Evolutionary conservation across 108 stramenopile species (phyloP).

Genomic region (Cyclotella atomus): DNA sequence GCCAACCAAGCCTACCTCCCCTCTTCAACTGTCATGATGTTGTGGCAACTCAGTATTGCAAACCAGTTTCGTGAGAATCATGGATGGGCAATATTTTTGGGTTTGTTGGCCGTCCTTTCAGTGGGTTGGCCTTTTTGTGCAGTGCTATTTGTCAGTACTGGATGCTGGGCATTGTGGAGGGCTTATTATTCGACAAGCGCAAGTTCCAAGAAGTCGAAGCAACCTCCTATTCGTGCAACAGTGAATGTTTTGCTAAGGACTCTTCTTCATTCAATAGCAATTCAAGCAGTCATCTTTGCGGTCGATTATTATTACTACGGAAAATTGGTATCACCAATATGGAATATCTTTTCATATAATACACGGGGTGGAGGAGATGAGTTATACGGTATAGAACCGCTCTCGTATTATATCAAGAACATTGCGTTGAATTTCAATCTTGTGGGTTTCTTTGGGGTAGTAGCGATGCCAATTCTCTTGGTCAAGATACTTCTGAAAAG

Average conservation of each 20-base stretch:
- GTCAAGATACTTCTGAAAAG: background rate
- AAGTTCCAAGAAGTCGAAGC: background rate
- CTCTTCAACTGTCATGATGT: constrained; percentile 68
- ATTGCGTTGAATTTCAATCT: constrained; percentile 90
- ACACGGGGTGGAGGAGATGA: constrained; percentile 88
- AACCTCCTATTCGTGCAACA: background rate
- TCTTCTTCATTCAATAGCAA: constrained; percentile 34
- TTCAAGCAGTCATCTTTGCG: constrained; percentile 64
- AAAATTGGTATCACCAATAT: constrained; percentile 56
- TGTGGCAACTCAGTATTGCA: constrained; percentile 59
- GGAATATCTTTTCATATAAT: constrained; percentile 86
- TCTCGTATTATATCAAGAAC: constrained; percentile 94
- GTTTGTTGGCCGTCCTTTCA: constrained; percentile 76
- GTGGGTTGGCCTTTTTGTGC: constrained; percentile 98
- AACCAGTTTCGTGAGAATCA: constrained; percentile 55
- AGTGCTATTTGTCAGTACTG: constrained; percentile 89
- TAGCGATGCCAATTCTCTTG: constrained; percentile 34
- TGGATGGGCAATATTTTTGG: constrained; percentile 61
- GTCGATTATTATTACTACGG: constrained; percentile 74
- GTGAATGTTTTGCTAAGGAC: constrained; percentile 31
- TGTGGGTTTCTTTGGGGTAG: constrained; percentile 59
- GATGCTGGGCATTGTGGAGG: constrained; percentile 66
- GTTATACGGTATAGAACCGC: constrained; percentile 95
- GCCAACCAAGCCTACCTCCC: constrained; percentile 86
- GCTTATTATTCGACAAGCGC: constrained; percentile 1